Percentiles rank a stretch among this genome's conserved stretches.
These are phyloP conservation scores for Beauveria caledonica DNA, from an alignment of 2,329 filamentous ascomycete species.

Conservation along the genomic window DNA sequence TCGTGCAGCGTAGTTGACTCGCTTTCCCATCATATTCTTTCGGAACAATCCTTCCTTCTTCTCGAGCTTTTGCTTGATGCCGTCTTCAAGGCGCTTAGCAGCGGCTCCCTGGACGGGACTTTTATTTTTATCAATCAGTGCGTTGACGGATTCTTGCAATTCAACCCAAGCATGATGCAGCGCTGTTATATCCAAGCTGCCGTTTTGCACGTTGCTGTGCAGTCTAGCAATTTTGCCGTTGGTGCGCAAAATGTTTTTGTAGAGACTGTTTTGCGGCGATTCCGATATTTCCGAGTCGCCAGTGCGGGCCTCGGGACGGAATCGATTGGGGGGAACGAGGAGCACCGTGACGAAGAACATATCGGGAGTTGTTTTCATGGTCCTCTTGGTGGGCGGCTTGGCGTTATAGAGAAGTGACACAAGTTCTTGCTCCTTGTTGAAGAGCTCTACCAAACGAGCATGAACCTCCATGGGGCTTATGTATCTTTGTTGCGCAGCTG, in stretches of 20 bases:
- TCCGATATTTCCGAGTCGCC: conserved; percentile 78
- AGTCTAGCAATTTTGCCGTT: conserved; percentile 69
- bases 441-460: conserved; percentile 68
- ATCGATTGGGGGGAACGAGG: conserved; percentile 86
- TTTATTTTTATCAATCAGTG: conserved; percentile 82
- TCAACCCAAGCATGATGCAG: conserved; percentile 75
- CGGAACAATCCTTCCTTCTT: conserved; percentile 98
- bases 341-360: conserved; percentile 92
- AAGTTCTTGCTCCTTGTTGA: conserved; percentile 80
- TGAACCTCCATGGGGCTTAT: conserved; percentile 78
- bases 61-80: conserved; percentile 95
- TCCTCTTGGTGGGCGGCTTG: conserved; percentile 51
- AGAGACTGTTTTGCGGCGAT: conserved; percentile 78
- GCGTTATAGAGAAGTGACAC: conserved; percentile 79
- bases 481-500: conserved; percentile 54
- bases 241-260: conserved; percentile 72
- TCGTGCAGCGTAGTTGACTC: conserved; percentile 94
- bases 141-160: conserved; percentile 84
- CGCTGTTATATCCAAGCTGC: conserved; percentile 50
- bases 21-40: conserved; percentile 99
- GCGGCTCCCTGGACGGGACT: conserved; percentile 75
- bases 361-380: conserved; percentile 57
- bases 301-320: conserved; percentile 76
- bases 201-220: conserved; percentile 42
- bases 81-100: conserved; percentile 73